Percentiles rank a stretch among this genome's conserved stretches.
Conservation (phyloP, 768 basidiomycete species). For the Kwoniella bestiolae region DNA sequence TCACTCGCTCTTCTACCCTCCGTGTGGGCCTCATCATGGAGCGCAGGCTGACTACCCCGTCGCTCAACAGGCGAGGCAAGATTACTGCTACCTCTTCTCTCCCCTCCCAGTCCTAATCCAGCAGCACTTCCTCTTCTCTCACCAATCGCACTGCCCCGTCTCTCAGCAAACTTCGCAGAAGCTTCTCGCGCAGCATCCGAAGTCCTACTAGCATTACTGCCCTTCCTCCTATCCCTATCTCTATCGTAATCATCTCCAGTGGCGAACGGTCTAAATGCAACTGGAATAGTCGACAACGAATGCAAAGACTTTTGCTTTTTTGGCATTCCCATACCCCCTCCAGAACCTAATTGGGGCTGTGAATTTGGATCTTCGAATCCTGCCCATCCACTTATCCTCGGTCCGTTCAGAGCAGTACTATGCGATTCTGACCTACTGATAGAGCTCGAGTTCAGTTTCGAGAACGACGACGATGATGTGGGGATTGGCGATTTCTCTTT, state of each 20-base stretch:
- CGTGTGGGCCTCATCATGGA: background rate
- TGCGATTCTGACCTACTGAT: constrained; percentile 7
- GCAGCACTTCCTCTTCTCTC: constrained; percentile 5
- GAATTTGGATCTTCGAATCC: constrained; percentile 21
- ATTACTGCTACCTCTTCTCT: constrained; percentile 1
- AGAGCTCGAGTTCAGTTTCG: constrained; percentile 8
- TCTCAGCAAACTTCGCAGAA: constrained; percentile 1
- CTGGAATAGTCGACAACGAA: constrained; percentile 7
- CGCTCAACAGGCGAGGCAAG: background rate
- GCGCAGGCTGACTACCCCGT: background rate
- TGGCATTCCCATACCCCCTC: constrained; percentile 4
- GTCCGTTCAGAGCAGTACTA: constrained; percentile 1
- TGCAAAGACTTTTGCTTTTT: constrained; percentile 20
- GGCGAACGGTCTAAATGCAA: constrained; percentile 18
- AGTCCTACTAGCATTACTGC: constrained; percentile 5
- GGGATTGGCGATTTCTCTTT: constrained; percentile 1
- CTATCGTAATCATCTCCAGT: background rate
- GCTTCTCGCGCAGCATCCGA: constrained; percentile 1
- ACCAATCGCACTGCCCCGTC: background rate
- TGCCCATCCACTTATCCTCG: constrained; percentile 14
- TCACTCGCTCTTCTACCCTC: background rate
- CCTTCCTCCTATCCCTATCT: background rate
- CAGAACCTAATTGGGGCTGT: constrained; percentile 6
- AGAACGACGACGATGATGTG: background rate
- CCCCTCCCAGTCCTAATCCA: background rate